Evolutionary conservation across 2,329 filamentous ascomycete genomes (phyloP).

Genomic region (Helminthosporium solani): DNA sequence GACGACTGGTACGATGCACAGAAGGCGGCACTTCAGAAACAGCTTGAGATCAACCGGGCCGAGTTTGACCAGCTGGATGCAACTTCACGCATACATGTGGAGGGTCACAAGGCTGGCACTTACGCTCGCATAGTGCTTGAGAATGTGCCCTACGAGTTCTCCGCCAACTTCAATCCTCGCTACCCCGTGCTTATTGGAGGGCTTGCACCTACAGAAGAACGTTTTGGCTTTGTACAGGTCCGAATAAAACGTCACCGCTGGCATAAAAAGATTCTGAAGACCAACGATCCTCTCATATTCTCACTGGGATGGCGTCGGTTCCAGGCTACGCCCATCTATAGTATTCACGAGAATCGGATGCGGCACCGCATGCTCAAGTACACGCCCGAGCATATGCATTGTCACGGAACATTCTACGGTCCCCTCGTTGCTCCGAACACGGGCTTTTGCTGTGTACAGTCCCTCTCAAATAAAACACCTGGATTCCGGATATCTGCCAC

Average conservation of each 20-base stretch:
- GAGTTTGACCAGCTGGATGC: conserved; percentile 90
- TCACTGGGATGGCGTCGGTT: conserved; percentile 95
- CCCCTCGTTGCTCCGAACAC: conserved; percentile 94
- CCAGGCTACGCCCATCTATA: conserved; percentile 89
- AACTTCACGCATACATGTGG: conserved; percentile 75
- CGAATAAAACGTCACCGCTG: conserved; percentile 96
- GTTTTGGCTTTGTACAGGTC: conserved; percentile 93
- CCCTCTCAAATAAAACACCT: conserved; percentile 77
- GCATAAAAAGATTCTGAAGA: conserved; percentile 99
- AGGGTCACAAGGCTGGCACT: conserved; percentile 87
- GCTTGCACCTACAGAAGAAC: conserved; percentile 88
- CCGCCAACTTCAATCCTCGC: conserved; percentile 74
- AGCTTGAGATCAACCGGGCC: conserved; percentile 92
- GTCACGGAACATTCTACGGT: conserved; percentile 92
- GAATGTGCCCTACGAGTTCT: conserved; percentile 87
- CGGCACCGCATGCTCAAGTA: conserved; percentile 98
- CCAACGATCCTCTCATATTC: conserved; percentile 95
- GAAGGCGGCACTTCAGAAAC: conserved; percentile 91
- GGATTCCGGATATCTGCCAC: conserved; percentile 95
- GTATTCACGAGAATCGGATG: conserved; percentile 88
- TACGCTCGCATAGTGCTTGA: conserved; percentile 91
- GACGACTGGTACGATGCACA: conserved; percentile 99
- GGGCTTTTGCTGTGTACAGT: conserved; percentile 91
- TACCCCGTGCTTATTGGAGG: conserved; percentile 87
- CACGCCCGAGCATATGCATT: conserved; percentile 99